phyloP scores from a whole-genome alignment of 768 basidiomycete genomes.

The Tulasnella sp. region DNA sequence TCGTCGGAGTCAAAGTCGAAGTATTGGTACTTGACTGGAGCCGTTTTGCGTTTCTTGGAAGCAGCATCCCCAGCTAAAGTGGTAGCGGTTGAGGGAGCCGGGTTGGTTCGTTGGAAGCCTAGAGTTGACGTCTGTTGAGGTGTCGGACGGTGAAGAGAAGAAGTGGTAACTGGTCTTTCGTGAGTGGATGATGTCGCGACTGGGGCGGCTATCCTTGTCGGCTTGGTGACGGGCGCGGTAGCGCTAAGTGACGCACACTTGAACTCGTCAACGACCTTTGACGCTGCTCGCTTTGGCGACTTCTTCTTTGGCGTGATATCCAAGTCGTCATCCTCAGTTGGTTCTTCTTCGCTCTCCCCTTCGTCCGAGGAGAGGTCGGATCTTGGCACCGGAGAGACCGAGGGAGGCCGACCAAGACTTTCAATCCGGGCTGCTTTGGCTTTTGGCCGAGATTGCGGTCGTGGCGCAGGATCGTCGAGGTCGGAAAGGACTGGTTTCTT shows the following conservation, averaged over 20 bases:
- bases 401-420: not conserved
- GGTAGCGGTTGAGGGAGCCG: not conserved
- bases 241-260: conserved; percentile 9
- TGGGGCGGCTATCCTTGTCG: not conserved
- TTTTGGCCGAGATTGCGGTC: not conserved
- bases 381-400: not conserved
- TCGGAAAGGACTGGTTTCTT: not conserved
- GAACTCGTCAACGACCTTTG: conserved; percentile 17
- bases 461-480: not conserved
- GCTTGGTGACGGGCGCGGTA: not conserved
- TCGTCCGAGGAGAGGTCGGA: conserved; percentile 13
- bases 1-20: conserved; percentile 20
- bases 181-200: not conserved
- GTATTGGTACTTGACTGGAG: conserved; percentile 22
- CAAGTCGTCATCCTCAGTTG: conserved; percentile 6
- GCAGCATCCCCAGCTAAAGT: not conserved
- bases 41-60: conserved; percentile 24
- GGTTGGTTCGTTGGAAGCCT: not conserved
- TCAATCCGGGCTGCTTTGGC: not conserved
- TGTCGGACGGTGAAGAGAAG: not conserved
- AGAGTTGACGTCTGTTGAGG: not conserved
- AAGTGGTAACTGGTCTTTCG: not conserved
- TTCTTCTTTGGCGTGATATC: not conserved
- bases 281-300: conserved; percentile 8
- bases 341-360: not conserved